Evolutionary conservation across 169 alveolate genomes (phyloP).

Genomic region (Plasmodium berghei): DNA sequence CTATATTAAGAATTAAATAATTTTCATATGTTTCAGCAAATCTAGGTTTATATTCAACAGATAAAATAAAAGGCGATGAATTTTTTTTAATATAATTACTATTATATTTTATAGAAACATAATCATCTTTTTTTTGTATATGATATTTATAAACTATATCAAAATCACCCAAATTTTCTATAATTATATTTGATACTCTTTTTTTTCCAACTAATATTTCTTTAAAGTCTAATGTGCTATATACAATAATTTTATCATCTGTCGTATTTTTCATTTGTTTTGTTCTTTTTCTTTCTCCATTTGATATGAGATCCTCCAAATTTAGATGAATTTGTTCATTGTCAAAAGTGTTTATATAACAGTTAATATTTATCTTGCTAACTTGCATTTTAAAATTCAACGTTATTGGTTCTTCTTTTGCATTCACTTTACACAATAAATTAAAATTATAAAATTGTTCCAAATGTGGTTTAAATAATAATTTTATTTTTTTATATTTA

Average conservation of each 20-base stretch:
- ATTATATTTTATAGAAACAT: conserved; percentile 37
- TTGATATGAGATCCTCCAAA: conserved; percentile 17
- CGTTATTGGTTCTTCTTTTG: conserved; percentile 54
- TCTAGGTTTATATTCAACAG: conserved; percentile 40
- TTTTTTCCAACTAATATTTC: conserved; percentile 63
- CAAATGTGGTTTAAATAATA: conserved; percentile 54
- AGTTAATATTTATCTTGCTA: conserved; percentile 59
- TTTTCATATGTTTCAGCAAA: conserved; percentile 36
- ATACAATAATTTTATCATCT: neutral
- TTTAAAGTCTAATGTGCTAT: conserved; percentile 34
- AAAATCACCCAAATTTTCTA: conserved; percentile 55
- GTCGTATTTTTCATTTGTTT: conserved; percentile 17
- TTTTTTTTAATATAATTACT: conserved; percentile 17
- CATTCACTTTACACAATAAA: conserved; percentile 28
- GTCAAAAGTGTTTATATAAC: conserved; percentile 43
- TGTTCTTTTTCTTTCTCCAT: conserved; percentile 17
- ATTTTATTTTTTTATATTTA: conserved; percentile 39
- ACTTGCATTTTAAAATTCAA: conserved; percentile 56
- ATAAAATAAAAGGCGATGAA: conserved; percentile 6
- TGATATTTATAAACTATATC: conserved; percentile 64
- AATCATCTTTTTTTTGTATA: conserved; percentile 64
- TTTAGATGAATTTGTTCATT: conserved; percentile 20
- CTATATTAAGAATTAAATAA: conserved; percentile 43
- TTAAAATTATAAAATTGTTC: conserved; percentile 74
- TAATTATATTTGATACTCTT: conserved; percentile 38